Evolutionary conservation across 73 alveolate genomes (phyloP).

Genomic region (Loxodes magnus): DNA sequence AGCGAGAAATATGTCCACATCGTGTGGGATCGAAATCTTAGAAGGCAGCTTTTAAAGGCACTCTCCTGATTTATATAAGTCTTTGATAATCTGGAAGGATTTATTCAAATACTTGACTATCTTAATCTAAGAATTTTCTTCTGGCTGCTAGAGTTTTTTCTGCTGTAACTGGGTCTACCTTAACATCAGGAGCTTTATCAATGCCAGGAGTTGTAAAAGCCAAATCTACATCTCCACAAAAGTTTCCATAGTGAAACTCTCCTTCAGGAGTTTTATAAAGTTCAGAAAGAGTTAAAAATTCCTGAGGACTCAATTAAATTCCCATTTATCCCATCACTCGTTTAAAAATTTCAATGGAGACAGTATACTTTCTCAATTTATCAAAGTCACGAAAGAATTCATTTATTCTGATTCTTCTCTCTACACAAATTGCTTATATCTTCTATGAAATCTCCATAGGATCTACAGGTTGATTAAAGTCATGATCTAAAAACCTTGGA

Average conservation of each 20-base stretch:
- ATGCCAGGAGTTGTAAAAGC: slow-evolving; percentile 62
- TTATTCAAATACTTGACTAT: slow-evolving; percentile 23
- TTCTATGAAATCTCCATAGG: slow-evolving; percentile 63
- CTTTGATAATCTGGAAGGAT: slow-evolving; percentile 38
- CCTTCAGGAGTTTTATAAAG: slow-evolving; percentile 54
- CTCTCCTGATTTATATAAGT: slow-evolving; percentile 54
- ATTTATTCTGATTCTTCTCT: slow-evolving; percentile 72
- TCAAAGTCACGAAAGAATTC: slow-evolving; percentile 87
- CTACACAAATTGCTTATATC: slow-evolving; percentile 64
- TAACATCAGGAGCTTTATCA: slow-evolving; percentile 63
- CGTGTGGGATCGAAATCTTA: slow-evolving; percentile 74
- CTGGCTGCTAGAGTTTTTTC: slow-evolving; percentile 51
- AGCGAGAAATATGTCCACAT: slow-evolving; percentile 62
- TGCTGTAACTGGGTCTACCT: slow-evolving; percentile 32
- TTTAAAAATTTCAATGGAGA: slow-evolving; percentile 50
- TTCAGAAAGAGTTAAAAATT: slow-evolving; percentile 44
- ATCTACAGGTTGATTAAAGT: slow-evolving; percentile 15
- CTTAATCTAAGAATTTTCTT: slow-evolving; percentile 57
- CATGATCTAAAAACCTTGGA: slow-evolving; percentile 22
- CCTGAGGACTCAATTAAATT: slow-evolving; percentile 61
- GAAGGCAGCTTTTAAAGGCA: slow-evolving; percentile 63
- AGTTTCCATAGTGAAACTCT: slow-evolving; percentile 45
- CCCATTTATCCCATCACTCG: slow-evolving; percentile 63
- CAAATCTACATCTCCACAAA: slow-evolving; percentile 55
- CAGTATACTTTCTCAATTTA: slow-evolving; percentile 77